Conservation (phyloP, 495 filamentous ascomycete genomes). For the Podospora tetraspora region DNA sequence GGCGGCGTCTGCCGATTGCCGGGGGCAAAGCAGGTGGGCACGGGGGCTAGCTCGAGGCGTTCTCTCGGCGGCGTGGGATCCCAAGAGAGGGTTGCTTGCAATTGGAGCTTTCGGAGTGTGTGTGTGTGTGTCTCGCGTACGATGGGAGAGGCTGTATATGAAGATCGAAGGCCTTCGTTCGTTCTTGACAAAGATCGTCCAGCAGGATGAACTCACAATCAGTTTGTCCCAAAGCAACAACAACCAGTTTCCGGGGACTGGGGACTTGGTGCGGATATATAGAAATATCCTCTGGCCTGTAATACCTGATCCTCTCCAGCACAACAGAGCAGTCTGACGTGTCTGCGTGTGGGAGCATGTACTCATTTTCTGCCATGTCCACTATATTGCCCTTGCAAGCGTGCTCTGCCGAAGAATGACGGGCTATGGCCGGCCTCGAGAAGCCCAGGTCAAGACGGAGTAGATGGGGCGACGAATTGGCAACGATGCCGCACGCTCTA, state of each 20-base stretch:
- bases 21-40: constrained; percentile 5
- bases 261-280: not conserved
- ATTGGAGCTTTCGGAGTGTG: not conserved
- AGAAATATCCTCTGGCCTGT: not conserved
- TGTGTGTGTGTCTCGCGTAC: not conserved
- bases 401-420: not conserved
- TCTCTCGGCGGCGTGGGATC: not conserved
- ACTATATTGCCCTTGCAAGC: not conserved
- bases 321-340: not conserved
- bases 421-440: not conserved
- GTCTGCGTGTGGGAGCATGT: not conserved
- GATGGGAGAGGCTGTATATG: not conserved
- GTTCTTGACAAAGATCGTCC: not conserved
- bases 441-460: not conserved
- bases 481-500: not conserved
- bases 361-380: not conserved
- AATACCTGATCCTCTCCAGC: not conserved
- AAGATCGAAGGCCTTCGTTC: not conserved
- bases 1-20: not conserved
- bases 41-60: not conserved
- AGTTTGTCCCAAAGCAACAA: not conserved
- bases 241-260: not conserved
- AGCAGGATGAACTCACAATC: not conserved
- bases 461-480: not conserved
- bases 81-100: not conserved